Percentiles rank a stretch among this genome's conserved stretches.
These are phyloP conservation scores for Urochloa ruziziensis DNA, from an alignment of 176 grass and related monocot species.

Conservation along the genomic window DNA sequence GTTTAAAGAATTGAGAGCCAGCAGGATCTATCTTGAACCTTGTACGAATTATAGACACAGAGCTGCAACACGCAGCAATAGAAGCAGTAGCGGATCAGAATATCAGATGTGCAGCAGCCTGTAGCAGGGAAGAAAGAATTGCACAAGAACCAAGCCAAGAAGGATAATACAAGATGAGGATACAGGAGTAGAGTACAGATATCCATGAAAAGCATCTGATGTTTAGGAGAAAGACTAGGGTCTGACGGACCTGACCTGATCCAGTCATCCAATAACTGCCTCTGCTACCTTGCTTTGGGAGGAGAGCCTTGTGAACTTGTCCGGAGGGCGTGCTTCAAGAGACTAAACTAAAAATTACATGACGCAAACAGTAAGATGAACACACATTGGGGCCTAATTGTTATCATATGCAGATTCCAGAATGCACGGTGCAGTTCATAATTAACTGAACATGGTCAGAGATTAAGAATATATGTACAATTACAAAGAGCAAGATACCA, in stretches of 20 bases:
- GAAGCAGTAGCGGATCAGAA: slow-evolving; percentile 24
- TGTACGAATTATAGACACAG: slow-evolving; percentile 24
- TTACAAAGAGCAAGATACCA: background rate
- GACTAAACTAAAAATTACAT: background rate
- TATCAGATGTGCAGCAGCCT: slow-evolving; percentile 36
- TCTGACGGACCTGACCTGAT: slow-evolving; percentile 38
- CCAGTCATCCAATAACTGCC: slow-evolving; percentile 20
- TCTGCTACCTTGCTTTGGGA: slow-evolving; percentile 28
- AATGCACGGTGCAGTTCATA: background rate
- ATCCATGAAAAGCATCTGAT: slow-evolving; percentile 26
- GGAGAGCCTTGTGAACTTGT: slow-evolving; percentile 27
- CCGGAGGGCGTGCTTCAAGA: slow-evolving; percentile 24
- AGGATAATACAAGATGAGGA: slow-evolving; percentile 25
- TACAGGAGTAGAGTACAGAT: background rate
- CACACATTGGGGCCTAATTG: background rate
- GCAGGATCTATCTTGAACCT: slow-evolving; percentile 21
- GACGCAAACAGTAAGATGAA: background rate
- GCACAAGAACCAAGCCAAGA: slow-evolving; percentile 46
- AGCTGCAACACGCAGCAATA: slow-evolving; percentile 25
- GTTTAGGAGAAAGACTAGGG: slow-evolving; percentile 17
- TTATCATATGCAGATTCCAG: slow-evolving; percentile 11
- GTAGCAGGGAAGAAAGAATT: slow-evolving; percentile 20
- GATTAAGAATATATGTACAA: slow-evolving; percentile 17
- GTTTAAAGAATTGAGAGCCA: background rate
- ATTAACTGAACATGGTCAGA: slow-evolving; percentile 23